Evolutionary conservation across 495 filamentous ascomycete species (phyloP), one percentile per base, ranked within the genome.

Genomic region (Lophium mytilinum): DNA sequence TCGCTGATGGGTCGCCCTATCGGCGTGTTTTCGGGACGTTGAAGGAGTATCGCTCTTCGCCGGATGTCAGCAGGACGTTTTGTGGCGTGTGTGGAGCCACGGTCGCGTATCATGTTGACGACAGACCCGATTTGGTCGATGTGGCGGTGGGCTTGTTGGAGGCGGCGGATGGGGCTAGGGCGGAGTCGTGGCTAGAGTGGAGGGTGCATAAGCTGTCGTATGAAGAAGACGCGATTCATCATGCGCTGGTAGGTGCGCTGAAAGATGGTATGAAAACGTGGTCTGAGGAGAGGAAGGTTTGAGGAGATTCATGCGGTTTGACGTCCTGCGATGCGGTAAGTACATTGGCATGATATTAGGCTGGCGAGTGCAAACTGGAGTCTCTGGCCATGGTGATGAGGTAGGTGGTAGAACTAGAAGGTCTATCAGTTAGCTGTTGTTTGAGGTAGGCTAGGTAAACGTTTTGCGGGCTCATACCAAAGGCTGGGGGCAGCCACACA

Each of bases 101-200:
- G 0, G 76, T 83, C 1, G 86, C 85, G 66, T 89, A 81, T 79
- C 77, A 80, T 63, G 75, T 76, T 50, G 70, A 74, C 34, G 68
- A 71, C 57, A 75, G 83, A 34, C 69, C 74, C 0, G 50, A 85
- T 11, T 73, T 88, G 52, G 53, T 64, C 33, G 84, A 87, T 68
- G 78, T 72, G 19, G 85, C 81, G 61, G 75, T 80, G 12, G 85
- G 84, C 11, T 60, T 88, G 55, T 63, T 88, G 14, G 73, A 74
- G 37, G 75, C 75, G 1, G 52, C 52, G 6, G 71, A 74, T 39
- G 80, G 80, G 3, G 76, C 78, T 0, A 72, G 79, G 46, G 81
- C 77, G 11, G 78, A 83, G 67, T 58, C 68, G 1, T 86, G 80
- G 82, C 52, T 89, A 42, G 75, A 82, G 17, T 90, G 84, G 84